Percentiles rank a stretch among this genome's conserved stretches.
Conservation (phyloP, 768 basidiomycete species). For the Mycena amicta region DNA sequence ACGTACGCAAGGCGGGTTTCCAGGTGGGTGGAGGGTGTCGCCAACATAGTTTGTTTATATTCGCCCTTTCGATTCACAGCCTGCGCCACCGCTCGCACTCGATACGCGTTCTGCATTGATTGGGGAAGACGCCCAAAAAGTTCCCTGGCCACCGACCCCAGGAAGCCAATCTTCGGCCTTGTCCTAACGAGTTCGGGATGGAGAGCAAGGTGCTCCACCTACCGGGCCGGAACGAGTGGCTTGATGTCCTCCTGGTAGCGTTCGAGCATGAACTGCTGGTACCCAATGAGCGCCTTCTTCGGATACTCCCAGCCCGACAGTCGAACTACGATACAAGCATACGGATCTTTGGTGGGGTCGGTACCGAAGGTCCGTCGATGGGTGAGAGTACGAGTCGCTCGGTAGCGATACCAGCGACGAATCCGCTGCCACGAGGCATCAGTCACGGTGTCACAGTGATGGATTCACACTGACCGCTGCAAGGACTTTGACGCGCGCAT, state of each 20-base stretch:
- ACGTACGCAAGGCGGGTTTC: conserved; percentile 8
- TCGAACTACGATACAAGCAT: neutral
- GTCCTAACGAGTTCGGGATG: neutral
- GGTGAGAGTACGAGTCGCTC: neutral
- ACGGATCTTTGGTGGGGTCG: conserved; percentile 1
- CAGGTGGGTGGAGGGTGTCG: neutral
- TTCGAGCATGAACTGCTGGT: neutral
- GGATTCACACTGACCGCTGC: neutral
- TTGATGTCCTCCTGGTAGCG: neutral
- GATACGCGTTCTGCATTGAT: neutral
- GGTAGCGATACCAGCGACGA: conserved; percentile 1
- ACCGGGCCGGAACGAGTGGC: neutral
- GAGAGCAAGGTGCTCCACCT: neutral
- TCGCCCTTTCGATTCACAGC: neutral
- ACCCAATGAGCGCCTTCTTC: neutral
- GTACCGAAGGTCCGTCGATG: neutral
- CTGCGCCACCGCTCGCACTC: neutral
- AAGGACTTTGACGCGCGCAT: neutral
- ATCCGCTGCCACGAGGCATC: conserved; percentile 4
- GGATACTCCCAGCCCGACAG: neutral
- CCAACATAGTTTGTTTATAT: neutral
- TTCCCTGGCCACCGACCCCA: neutral
- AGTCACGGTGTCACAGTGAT: neutral
- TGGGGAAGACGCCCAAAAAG: neutral
- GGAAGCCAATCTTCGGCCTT: neutral